phyloP scores from a whole-genome alignment of 2,329 filamentous ascomycete genomes.

The Colletotrichum cordylinicola region DNA sequence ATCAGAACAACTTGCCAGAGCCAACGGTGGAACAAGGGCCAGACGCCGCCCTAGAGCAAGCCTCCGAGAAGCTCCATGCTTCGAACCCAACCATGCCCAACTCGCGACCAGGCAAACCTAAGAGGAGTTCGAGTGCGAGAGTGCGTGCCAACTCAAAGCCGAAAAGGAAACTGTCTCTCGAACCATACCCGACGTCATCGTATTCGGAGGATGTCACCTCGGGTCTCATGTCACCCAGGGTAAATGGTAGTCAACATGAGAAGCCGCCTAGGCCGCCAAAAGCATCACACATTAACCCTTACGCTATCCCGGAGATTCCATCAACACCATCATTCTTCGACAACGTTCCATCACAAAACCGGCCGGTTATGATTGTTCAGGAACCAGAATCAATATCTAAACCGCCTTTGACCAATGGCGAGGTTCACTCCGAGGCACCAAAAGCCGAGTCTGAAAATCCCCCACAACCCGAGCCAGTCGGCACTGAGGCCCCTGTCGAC shows the following conservation, averaged over 20 bases:
- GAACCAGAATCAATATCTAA: slow-evolving; percentile 10
- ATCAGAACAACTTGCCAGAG: slow-evolving; percentile 21
- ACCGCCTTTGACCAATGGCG: neutral
- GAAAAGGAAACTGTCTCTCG: slow-evolving; percentile 32
- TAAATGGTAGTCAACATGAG: slow-evolving; percentile 37
- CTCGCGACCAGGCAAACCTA: slow-evolving; percentile 2
- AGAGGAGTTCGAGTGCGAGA: slow-evolving; percentile 27
- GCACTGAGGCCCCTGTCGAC: neutral
- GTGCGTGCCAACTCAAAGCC: slow-evolving; percentile 33
- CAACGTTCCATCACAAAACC: slow-evolving; percentile 34
- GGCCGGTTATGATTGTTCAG: slow-evolving; percentile 1
- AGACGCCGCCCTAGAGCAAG: neutral
- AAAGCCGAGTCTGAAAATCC: neutral
- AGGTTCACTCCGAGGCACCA: neutral
- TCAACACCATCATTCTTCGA: slow-evolving; percentile 43
- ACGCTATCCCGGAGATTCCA: slow-evolving; percentile 40
- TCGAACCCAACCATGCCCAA: neutral
- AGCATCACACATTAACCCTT: slow-evolving; percentile 26
- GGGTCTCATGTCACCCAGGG: slow-evolving; percentile 33
- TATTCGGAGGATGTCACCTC: slow-evolving; percentile 34
- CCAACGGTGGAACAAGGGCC: neutral
- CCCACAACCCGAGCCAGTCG: neutral
- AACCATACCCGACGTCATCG: slow-evolving; percentile 31
- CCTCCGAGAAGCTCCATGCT: slow-evolving; percentile 11
- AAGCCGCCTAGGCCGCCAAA: slow-evolving; percentile 38